Base-by-base conservation (phyloP, 108 stramenopile species). In the Phaeodactylum tricornutum region DNA sequence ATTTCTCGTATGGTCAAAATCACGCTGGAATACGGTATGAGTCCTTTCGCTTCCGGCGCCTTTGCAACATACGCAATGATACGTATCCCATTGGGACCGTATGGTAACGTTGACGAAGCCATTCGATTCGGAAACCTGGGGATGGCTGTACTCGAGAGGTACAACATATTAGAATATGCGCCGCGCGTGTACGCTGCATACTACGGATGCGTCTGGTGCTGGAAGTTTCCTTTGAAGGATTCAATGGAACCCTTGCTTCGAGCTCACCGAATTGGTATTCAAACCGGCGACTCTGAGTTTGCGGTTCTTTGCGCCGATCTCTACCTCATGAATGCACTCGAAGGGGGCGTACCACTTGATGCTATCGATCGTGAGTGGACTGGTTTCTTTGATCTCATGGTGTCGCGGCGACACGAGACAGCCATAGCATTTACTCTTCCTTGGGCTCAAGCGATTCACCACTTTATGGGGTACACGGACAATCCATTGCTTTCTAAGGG, bases 31-130 rank as follows among this genome's bases (percentile, higher is more conserved):
- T 34, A 62, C 43, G 75, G 75, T 6, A 15, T 69, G 12, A 48
- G 48, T 42, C 45, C 53, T 6, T 51, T 65, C 15, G 62, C 75
- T 0, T 44, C 64, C 15, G 44, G 47, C 27, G 70, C 63, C 14
- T 77, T 72, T 62, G 62, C 67, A 32, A 45, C 45, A 14, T 72
- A 61, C 44, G 75, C 71, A 0, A 36, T 71, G 39, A 43, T 67
- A 0, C 69, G 73, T 35, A 31, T 43, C 5, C 11, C 21, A 2
- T 16, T 15, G 8, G n/a, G n/a, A n/a, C n/a, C n/a, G n/a, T 20
- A 49, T 11, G 37, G 46, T 1, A 28, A 66, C 9, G 36, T 69
- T 2, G 42, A 61, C n/a, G 54, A 56, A 12, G 73, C 62, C 20
- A 27, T 50, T 25, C 63, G 64, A 4, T 69, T 52, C 57, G 73